Percentiles rank a stretch among this genome's conserved stretches.
phyloP scores from a whole-genome alignment of 2,329 filamentous ascomycete genomes.

The Aspergillus uvarum region DNA sequence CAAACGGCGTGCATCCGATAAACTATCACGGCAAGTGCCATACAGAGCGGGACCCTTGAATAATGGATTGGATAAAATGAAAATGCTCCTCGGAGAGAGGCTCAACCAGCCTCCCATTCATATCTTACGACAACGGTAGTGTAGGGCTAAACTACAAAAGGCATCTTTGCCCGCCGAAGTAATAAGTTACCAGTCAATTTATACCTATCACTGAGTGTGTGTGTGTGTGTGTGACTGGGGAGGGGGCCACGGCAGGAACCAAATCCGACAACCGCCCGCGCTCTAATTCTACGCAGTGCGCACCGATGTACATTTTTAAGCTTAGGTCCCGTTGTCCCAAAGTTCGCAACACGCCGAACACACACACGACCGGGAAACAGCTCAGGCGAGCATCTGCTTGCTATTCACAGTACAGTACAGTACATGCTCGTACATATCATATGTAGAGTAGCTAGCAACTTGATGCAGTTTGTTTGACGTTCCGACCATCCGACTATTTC shows the following conservation, averaged over 20 bases:
- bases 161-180: slow-evolving; percentile 10
- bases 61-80: too few species aligned
- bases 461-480: too few species aligned
- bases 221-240: too few species aligned
- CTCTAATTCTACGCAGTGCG: neutral
- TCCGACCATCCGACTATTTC: neutral
- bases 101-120: neutral
- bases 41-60: slow-evolving; percentile 10
- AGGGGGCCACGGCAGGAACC: neutral
- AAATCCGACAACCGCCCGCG: slow-evolving; percentile 10
- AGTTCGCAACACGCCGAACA: neutral
- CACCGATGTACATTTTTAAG: too few species aligned
- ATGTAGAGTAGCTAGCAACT: too few species aligned
- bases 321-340: neutral
- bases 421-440: too few species aligned
- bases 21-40: slow-evolving; percentile 14
- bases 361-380: neutral
- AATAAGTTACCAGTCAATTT: neutral
- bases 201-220: neutral
- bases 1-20: slow-evolving; percentile 5
- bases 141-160: slow-evolving; percentile 3
- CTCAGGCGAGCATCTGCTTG: too few species aligned
- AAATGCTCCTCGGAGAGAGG: neutral
- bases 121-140: too few species aligned
- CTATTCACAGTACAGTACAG: too few species aligned